Percentiles rank a stretch among this genome's conserved stretches.
These are phyloP conservation scores for Danielia reshetovae DNA, from an alignment of 805 yeast species.

Conservation along the genomic window DNA sequence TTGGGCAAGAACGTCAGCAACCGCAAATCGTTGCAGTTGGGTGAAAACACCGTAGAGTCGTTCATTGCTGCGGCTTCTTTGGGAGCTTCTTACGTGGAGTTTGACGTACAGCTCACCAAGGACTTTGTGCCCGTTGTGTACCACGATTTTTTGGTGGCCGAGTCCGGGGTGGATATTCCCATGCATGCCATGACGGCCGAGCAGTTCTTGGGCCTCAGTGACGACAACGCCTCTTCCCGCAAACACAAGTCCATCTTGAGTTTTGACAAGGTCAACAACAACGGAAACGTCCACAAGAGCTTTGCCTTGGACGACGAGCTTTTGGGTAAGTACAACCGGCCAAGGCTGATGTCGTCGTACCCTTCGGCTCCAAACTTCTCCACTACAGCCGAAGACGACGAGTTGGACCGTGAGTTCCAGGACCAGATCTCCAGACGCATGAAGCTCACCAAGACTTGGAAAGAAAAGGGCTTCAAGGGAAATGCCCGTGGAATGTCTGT, in stretches of 20 bases:
- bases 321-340: constrained; percentile 29
- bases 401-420: constrained; percentile 35
- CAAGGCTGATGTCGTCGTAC: constrained; percentile 38
- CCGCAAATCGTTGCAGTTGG: constrained; percentile 78
- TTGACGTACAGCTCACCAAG: constrained; percentile 92
- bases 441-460: constrained; percentile 86
- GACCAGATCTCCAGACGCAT: constrained; percentile 55
- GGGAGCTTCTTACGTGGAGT: constrained; percentile 95
- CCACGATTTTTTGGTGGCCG: constrained; percentile 92
- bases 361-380: constrained; percentile 31
- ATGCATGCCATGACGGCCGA: constrained; percentile 90
- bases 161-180: constrained; percentile 92
- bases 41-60: constrained; percentile 93
- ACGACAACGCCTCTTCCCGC: constrained; percentile 15
- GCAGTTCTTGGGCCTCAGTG: constrained; percentile 67
- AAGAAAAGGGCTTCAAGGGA: constrained; percentile 85
- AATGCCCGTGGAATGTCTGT: constrained; percentile 84
- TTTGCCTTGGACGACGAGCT: constrained; percentile 36
- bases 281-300: constrained; percentile 16
- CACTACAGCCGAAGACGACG: constrained; percentile 24
- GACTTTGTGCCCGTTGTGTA: constrained; percentile 90
- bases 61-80: constrained; percentile 94
- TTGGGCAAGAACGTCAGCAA: constrained; percentile 79
- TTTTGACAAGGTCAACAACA: constrained; percentile 8
- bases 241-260: constrained; percentile 6